phyloP scores from a whole-genome alignment of 352 stramenopile genomes.

The Phytophthora agathidicida region DNA sequence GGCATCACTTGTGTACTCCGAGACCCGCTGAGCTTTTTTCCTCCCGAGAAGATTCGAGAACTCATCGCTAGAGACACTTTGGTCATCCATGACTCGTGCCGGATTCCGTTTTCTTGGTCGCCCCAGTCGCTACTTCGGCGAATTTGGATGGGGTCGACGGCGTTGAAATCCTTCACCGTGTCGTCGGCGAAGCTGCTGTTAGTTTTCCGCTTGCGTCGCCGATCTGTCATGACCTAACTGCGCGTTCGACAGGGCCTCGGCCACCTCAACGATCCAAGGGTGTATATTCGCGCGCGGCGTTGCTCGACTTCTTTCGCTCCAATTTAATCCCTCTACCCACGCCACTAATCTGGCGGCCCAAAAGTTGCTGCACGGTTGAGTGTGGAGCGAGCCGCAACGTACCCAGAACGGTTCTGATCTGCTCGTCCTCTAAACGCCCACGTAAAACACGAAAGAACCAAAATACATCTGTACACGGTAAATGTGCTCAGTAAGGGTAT shows the following conservation, averaged over 20 bases:
- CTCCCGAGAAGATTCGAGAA: conserved; percentile 57
- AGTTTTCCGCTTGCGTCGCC: conserved; percentile 42
- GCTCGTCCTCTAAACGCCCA: conserved; percentile 13
- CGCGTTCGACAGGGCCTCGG: conserved; percentile 3
- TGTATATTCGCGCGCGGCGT: neutral
- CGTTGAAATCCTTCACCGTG: conserved; percentile 44
- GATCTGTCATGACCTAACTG: conserved; percentile 42
- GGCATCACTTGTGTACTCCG: conserved; percentile 72
- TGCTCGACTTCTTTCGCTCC: conserved; percentile 7
- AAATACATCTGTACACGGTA: too few species aligned
- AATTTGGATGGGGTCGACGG: conserved; percentile 16
- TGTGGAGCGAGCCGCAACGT: too few species aligned
- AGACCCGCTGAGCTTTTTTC: conserved; percentile 52
- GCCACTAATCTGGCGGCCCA: too few species aligned
- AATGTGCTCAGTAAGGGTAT: too few species aligned
- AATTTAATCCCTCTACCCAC: conserved; percentile 16
- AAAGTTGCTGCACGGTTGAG: too few species aligned
- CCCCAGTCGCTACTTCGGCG: conserved; percentile 33
- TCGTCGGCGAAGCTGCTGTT: conserved; percentile 31
- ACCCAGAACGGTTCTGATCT: conserved; percentile 22
- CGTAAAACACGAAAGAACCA: neutral
- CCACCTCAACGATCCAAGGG: conserved; percentile 2
- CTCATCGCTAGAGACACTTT: conserved; percentile 71
- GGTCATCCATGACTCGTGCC: conserved; percentile 69
- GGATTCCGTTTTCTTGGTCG: conserved; percentile 20